Evolutionary conservation across 495 filamentous ascomycete species (phyloP).

Genomic region (Xylaria curta): DNA sequence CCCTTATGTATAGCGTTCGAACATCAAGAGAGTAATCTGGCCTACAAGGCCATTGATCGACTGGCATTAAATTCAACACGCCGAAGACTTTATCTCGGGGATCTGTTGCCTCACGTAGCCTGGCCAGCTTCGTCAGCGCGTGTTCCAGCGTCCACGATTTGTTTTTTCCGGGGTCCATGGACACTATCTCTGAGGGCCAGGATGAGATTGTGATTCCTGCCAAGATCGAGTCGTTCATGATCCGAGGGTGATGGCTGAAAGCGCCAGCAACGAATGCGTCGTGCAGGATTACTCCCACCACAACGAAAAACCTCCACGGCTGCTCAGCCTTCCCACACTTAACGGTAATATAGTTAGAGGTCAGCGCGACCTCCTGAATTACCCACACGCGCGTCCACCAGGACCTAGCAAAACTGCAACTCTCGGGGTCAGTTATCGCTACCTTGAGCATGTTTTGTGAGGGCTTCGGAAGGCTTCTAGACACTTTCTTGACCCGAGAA

Average conservation of each 20-base stretch:
- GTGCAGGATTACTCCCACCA: constrained; percentile 5
- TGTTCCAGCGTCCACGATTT: constrained; percentile 3
- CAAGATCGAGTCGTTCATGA: not conserved
- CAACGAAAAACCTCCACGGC: constrained; percentile 4
- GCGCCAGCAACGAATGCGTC: not conserved
- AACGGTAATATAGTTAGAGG: not conserved
- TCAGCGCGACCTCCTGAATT: not conserved
- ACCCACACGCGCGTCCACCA: constrained; percentile 4
- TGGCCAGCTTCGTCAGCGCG: constrained; percentile 1
- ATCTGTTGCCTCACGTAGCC: not conserved
- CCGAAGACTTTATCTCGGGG: not conserved
- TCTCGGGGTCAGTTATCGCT: too few relatives aligned
- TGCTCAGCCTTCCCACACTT: not conserved
- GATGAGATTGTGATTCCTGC: constrained; percentile 2
- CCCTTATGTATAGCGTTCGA: not conserved
- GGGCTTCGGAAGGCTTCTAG: too few relatives aligned
- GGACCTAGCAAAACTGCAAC: not conserved
- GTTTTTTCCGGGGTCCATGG: not conserved
- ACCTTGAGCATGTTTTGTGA: too few relatives aligned
- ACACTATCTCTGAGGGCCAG: not conserved
- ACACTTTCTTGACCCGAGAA: too few relatives aligned
- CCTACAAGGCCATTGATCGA: constrained; percentile 3
- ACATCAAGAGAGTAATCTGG: not conserved
- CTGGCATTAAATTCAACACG: not conserved
- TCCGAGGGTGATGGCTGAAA: not conserved